Base-by-base conservation (phyloP, 129 eudicot genomes). In the Artemisia annua region DNA sequence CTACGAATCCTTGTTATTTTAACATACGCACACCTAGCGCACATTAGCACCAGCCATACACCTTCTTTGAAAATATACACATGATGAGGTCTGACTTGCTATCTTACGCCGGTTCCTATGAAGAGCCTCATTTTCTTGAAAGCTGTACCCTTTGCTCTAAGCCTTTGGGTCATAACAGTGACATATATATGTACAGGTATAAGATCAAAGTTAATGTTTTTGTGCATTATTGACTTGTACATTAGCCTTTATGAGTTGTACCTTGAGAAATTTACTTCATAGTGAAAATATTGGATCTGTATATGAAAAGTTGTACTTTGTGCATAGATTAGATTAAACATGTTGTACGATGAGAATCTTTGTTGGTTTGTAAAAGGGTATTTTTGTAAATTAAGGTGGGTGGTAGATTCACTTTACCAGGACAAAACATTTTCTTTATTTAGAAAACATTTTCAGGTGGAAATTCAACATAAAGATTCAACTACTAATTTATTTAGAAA, bases 171-270 rank as follows among this genome's bases (percentile, higher is more conserved):
- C 80, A 74, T 44, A 85, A 87, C 83, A 85, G 78, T 69, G 98
- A 92, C 77, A 92, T 92, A 86, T 92, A 75, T 77, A 92, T 92
- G 98, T 89, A 89, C 86, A 89, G 91, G 96, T 89, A 81, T 65
- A 60, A 60, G 28, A 19, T 28, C 43, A 60, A 63, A 48, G 5
- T 17, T 63, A 16, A 0, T 19, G 18, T 39, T 70, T 9, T n/a
- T 5, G 51, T 81, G 78, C 73, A 54, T 75, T 7, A 63, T 17
- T 2, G n/a, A 69, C 56, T 75, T 80, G 77, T 80, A 80, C 84
- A 8, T 54, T 6, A 43, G 46, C 24, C 63, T 57, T 1, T 12
- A 3, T 58, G 4, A 13, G 2, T 72, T 72, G 78, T 72, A 48
- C 79, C 32, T 69, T 75, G 44, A 15, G 5, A 49, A 7, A 3